Evolutionary conservation across 164 flowering plant species (phyloP), one percentile per base, ranked within the genome.

Genomic region (Tinospora cordifolia): DNA sequence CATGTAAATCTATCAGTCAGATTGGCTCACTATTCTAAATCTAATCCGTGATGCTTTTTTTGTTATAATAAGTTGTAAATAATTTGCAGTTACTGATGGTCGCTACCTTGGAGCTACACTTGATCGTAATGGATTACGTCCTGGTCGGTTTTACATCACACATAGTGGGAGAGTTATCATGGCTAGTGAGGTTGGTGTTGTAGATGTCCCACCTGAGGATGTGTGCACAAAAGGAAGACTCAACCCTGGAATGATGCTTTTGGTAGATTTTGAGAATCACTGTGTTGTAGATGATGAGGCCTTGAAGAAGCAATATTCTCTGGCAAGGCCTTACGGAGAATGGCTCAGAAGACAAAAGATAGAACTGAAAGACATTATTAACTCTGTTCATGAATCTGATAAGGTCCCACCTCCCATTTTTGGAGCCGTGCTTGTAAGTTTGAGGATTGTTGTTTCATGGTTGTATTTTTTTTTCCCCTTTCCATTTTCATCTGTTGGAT

Each of bases 161-260:
- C 93, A 88, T 69, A 88, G 97, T 77, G 97, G 98, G 19, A 83
- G 99, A 63, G 98, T 92, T 62, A 84, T 95, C 70, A 92, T 95
- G 99, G 99, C 98, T 14, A 95, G 99, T 86, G 99, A 95, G 84
- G 99, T 95, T 78, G 99, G 99, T 66, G 99, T 92, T 4, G 97
- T 95, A 26, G 98, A 95, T 75, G 85, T 95, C 72, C 88, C 94
- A 19, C 93, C 99, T 19, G 90, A 88, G 76, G 99, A 95, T 80
- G 97, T 95, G 19, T 49, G 75, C 62, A 83, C 87, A 77, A 95
- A 95, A 79, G 99, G 99, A 72, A 87, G 99, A 79, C 92, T 95
- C 8, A 95, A 95, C 76, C 99, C 99, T 72, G 99, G 99, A 41
- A 95, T 95, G 99, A 95, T 95, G 99, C 93, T 95, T 75, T 77